Evolutionary conservation across 164 flowering plant species (phyloP).

Genomic region (Tinospora cordifolia): DNA sequence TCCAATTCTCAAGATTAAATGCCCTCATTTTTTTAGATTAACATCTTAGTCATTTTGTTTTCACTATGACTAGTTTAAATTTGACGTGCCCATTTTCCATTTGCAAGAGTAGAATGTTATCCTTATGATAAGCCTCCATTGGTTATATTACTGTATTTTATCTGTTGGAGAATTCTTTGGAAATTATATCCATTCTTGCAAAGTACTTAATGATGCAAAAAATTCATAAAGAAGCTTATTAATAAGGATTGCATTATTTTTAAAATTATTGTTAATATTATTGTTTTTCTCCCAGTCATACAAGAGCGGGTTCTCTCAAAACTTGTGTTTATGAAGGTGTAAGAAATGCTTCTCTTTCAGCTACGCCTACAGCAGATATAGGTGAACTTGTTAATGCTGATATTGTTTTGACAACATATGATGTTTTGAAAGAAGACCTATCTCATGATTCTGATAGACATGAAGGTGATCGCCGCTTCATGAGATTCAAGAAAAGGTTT

Average conservation of each 20-base stretch:
- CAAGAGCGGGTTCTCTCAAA: constrained; percentile 65
- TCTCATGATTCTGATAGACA: constrained; percentile 90
- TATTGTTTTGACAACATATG: constrained; percentile 89
- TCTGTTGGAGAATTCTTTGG: neutral
- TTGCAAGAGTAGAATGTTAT: neutral
- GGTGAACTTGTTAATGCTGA: constrained; percentile 64
- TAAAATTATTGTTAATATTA: too few relatives aligned
- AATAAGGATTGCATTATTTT: too few relatives aligned
- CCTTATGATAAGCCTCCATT: neutral
- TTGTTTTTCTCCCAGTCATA: constrained; percentile 52
- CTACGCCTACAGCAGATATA: constrained; percentile 36
- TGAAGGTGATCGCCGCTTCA: constrained; percentile 75
- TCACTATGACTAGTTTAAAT: too few relatives aligned
- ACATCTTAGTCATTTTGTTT: too few relatives aligned
- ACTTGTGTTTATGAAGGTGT: constrained; percentile 79
- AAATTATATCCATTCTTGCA: neutral
- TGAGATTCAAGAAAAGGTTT: constrained; percentile 92
- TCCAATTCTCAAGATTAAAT: too few relatives aligned
- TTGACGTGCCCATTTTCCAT: neutral
- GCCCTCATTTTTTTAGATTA: too few relatives aligned
- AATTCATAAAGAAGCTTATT: constrained; percentile 13
- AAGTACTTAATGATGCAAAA: neutral
- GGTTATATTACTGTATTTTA: neutral
- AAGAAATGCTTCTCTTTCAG: constrained; percentile 43
- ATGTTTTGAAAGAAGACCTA: constrained; percentile 83